Conservation (phyloP, 1,284 basidiomycete genomes). For the Singerocomus inundabilis region DNA sequence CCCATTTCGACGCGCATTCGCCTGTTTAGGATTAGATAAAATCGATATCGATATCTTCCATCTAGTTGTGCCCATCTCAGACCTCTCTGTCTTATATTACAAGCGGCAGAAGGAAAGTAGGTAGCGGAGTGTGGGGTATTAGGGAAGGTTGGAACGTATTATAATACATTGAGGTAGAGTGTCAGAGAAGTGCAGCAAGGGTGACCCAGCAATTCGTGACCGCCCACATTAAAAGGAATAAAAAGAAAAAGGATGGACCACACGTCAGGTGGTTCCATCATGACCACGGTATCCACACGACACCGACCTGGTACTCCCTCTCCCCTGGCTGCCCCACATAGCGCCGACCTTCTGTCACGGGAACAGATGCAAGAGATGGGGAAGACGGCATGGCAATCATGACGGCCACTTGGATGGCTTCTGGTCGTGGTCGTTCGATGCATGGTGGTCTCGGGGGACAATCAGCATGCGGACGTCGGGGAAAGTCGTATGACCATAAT, state of each 20-base stretch:
- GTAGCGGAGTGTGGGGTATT: not conserved
- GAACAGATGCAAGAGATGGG: not conserved
- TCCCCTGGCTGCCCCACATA: constrained; percentile 14
- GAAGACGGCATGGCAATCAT: constrained; percentile 35
- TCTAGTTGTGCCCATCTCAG: not conserved
- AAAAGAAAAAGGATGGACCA: not conserved
- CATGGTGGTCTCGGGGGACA: constrained; percentile 7
- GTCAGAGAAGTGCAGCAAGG: not conserved
- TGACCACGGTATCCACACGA: constrained; percentile 29
- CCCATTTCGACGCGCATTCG: not conserved
- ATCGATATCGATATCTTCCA: not conserved
- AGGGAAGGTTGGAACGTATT: not conserved
- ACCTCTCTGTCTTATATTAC: constrained; percentile 15
- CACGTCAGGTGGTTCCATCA: constrained; percentile 5
- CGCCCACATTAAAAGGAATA: not conserved
- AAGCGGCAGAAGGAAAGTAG: not conserved
- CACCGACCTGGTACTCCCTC: constrained; percentile 34
- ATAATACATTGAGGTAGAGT: not conserved
- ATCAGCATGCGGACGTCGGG: constrained; percentile 2
- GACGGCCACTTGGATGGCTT: constrained; percentile 32
- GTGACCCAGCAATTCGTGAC: not conserved
- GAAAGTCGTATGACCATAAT: constrained; percentile 9
- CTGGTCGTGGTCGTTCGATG: constrained; percentile 9
- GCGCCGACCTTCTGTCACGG: not conserved
- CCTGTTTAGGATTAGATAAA: not conserved